These are phyloP conservation scores for Aspergillus saccharolyticus DNA, from an alignment of 495 filamentous ascomycete species.

Conservation along the genomic window DNA sequence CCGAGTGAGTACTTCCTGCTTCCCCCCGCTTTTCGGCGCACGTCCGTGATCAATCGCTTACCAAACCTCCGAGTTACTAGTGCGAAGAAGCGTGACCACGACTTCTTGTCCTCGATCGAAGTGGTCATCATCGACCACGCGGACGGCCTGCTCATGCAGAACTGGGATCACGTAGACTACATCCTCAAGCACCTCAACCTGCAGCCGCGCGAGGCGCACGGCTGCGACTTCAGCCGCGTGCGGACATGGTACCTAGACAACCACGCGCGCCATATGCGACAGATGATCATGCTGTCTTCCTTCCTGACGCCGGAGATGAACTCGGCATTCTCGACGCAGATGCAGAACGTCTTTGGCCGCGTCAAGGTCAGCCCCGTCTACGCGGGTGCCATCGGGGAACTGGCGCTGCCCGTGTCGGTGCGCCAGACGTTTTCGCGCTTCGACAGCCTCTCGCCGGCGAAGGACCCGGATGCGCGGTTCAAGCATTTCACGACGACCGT, in stretches of 20 bases:
- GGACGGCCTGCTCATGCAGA: constrained; percentile 93
- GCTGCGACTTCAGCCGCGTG: constrained; percentile 89
- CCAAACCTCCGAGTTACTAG: constrained; percentile 21
- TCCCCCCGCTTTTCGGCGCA: neutral
- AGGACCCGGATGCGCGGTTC: constrained; percentile 88
- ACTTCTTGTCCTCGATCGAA: constrained; percentile 92
- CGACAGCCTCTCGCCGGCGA: constrained; percentile 57
- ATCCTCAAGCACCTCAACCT: constrained; percentile 89
- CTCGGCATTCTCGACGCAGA: constrained; percentile 66
- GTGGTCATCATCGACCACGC: constrained; percentile 85
- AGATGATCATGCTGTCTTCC: constrained; percentile 72
- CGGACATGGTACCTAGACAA: constrained; percentile 88
- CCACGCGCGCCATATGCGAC: constrained; percentile 71
- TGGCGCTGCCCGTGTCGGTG: constrained; percentile 60
- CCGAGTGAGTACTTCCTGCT: constrained; percentile 37
- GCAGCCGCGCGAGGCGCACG: constrained; percentile 84
- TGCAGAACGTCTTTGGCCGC: constrained; percentile 75
- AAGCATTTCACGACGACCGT: constrained; percentile 79
- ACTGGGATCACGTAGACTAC: constrained; percentile 92
- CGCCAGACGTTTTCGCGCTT: constrained; percentile 92
- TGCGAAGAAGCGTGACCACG: constrained; percentile 75
- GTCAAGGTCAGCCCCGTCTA: constrained; percentile 63
- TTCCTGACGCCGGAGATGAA: constrained; percentile 90
- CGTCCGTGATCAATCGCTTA: no score
- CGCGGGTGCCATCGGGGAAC: constrained; percentile 59